These are phyloP conservation scores for Alternaria panax DNA, from an alignment of 2,329 filamentous ascomycete species.

Conservation along the genomic window DNA sequence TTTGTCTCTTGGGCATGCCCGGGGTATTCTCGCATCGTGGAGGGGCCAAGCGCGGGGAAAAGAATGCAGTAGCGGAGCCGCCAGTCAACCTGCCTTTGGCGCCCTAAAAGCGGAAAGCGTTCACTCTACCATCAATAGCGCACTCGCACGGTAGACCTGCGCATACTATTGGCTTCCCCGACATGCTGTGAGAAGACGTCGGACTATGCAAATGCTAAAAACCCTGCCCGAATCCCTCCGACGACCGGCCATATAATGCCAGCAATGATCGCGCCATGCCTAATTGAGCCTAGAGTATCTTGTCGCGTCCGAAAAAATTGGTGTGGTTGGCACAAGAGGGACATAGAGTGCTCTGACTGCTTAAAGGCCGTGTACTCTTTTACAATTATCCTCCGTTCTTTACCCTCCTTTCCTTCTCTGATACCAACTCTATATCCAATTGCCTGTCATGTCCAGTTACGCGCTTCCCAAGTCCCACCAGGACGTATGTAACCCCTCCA, in stretches of 20 bases:
- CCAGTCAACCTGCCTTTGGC: slow-evolving; percentile 4
- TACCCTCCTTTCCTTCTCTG: slow-evolving; percentile 1
- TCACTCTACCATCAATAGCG: not conserved
- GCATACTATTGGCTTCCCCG: too few relatives aligned
- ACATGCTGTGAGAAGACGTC: not conserved
- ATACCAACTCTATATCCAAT: slow-evolving; percentile 15
- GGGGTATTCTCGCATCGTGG: slow-evolving; percentile 18
- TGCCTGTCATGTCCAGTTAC: slow-evolving; percentile 58
- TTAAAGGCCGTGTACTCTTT: slow-evolving; percentile 12
- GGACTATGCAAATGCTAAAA: not conserved
- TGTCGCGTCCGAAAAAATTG: slow-evolving; percentile 40
- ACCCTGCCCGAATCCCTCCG: slow-evolving; percentile 25
- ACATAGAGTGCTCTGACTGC: slow-evolving; percentile 13
- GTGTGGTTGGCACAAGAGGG: slow-evolving; percentile 16
- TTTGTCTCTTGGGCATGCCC: slow-evolving; percentile 4
- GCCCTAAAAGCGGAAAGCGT: slow-evolving; percentile 6
- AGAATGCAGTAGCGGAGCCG: slow-evolving; percentile 8
- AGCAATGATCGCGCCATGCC: slow-evolving; percentile 24
- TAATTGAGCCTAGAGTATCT: slow-evolving; percentile 24
- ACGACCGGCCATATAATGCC: slow-evolving; percentile 29
- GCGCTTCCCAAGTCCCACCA: slow-evolving; percentile 71
- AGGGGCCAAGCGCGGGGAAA: slow-evolving; percentile 22
- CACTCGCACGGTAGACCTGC: not conserved
- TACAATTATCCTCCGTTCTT: slow-evolving; percentile 8
- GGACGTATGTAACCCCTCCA: slow-evolving; percentile 60